Base-by-base conservation (phyloP, 352 stramenopile genomes). In the Pythium angustatum region DNA sequence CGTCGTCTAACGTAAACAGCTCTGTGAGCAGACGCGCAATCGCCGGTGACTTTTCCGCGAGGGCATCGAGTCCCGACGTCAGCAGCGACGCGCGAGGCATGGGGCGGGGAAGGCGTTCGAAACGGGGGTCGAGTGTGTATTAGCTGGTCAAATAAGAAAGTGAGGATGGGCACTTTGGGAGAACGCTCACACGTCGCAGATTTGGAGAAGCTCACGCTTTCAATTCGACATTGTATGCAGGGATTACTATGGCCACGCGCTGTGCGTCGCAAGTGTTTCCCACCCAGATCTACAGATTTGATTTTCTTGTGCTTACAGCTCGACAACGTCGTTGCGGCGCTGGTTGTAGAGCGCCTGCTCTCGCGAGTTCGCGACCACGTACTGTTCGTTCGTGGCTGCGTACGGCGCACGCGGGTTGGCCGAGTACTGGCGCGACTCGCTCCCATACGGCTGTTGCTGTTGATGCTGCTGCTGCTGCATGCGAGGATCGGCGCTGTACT, bases 281-380 rank as follows among this genome's bases (percentile, higher is more conserved):
- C 19, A 19, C 50, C 51, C 51, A 34, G 21, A 58, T 58, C 51
- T 58, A 58, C 51, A 48, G 22, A 58, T 28, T 58, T 58, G 22
- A 14, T 21, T 11, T 22, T 36, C 1, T 36, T 12, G 24, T 15
- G 45, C 22, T 57, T 62, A 72, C 48, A 72, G 55, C 59, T 72
- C 66, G 7, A 72, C 59, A 10, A 72, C 66, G 41, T 72, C 66
- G 40, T 68, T 72, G n/a, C 66, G 66, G 27, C 66, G 64, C 40
- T 69, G 62, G 64, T 71, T 62, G 57, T 71, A 71, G 50, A 64
- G 47, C 26, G 56, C 63, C 63, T 70, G 55, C 49, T 70, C 62
- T 24, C 56, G 63, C 28, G 63, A 62, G 61, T 60, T 69, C 14
- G 53, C 47, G 28, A 68, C 52, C 9, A 51, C 14, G 34, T 48